A percentile compares a stretch with the other conserved stretches of the same genome.
phyloP scores from a whole-genome alignment of 495 filamentous ascomycete genomes.

The Penicillium diatomitis region DNA sequence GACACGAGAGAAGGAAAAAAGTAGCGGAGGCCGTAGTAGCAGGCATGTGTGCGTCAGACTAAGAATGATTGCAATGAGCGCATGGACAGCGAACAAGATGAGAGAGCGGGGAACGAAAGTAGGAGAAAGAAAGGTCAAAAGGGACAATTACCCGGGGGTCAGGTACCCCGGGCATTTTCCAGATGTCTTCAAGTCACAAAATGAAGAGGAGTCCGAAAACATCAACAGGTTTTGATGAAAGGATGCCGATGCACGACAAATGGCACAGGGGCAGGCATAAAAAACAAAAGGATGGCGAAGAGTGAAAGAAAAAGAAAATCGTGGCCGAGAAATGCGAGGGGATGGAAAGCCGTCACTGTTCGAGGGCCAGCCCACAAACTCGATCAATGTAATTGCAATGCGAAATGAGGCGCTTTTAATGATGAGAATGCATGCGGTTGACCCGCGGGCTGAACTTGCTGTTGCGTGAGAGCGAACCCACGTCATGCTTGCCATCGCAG shows the following conservation, averaged over 20 bases:
- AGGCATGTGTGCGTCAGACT: slow-evolving; percentile 4
- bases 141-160: neutral
- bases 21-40: slow-evolving; percentile 3
- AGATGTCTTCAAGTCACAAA: too few relatives aligned
- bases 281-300: slow-evolving; percentile 1
- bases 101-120: slow-evolving; percentile 7
- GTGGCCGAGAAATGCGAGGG: slow-evolving; percentile 18
- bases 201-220: too few relatives aligned
- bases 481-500: slow-evolving; percentile 76
- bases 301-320: slow-evolving; percentile 23
- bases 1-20: slow-evolving; percentile 9
- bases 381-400: slow-evolving; percentile 12
- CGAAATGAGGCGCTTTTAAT: slow-evolving; percentile 13
- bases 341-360: slow-evolving; percentile 16
- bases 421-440: slow-evolving; percentile 34
- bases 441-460: slow-evolving; percentile 36
- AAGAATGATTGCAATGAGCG: too few relatives aligned
- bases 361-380: slow-evolving; percentile 24
- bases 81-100: too few relatives aligned
- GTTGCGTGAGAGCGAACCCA: slow-evolving; percentile 39
- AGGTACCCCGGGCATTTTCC: too few relatives aligned
- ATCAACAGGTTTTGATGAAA: neutral
- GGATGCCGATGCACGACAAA: neutral
- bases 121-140: neutral
- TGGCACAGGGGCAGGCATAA: slow-evolving; percentile 1